Evolutionary conservation across 768 basidiomycete species (phyloP).

Genomic region (Panaeolus papilionaceus): DNA sequence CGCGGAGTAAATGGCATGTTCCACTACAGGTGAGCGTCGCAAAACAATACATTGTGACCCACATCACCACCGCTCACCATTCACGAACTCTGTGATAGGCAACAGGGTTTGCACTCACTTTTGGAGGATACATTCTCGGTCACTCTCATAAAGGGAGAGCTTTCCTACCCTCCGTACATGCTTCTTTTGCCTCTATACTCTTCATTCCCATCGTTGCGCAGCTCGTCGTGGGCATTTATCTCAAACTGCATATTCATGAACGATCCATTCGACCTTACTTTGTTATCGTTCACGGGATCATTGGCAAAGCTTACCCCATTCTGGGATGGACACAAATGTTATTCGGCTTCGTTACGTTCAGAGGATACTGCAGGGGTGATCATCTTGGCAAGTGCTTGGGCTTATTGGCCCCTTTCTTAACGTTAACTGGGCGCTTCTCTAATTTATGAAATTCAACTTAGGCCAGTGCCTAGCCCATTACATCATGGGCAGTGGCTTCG

Average conservation of each 20-base stretch:
- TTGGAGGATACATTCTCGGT: slow-evolving; percentile 80
- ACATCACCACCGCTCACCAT: slow-evolving; percentile 8
- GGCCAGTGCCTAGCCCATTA: slow-evolving; percentile 90
- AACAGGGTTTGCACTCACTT: slow-evolving; percentile 70
- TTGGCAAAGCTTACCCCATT: slow-evolving; percentile 86
- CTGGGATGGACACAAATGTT: slow-evolving; percentile 91
- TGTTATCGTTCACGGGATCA: slow-evolving; percentile 72
- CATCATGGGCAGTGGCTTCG: slow-evolving; percentile 91
- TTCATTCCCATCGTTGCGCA: slow-evolving; percentile 71
- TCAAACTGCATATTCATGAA: slow-evolving; percentile 92
- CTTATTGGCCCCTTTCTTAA: background rate
- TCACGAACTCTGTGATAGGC: slow-evolving; percentile 44
- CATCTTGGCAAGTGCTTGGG: slow-evolving; percentile 51
- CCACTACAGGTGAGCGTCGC: slow-evolving; percentile 71
- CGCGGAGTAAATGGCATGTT: slow-evolving; percentile 90
- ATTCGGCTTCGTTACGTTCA: slow-evolving; percentile 78
- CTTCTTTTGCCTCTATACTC: slow-evolving; percentile 67
- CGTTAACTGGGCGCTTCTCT: slow-evolving; percentile 7
- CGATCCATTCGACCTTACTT: slow-evolving; percentile 72
- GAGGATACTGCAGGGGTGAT: slow-evolving; percentile 82
- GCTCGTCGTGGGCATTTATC: slow-evolving; percentile 79
- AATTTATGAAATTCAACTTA: slow-evolving; percentile 23
- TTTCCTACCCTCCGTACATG: slow-evolving; percentile 80
- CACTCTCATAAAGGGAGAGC: slow-evolving; percentile 85
- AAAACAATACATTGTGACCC: background rate